These are phyloP conservation scores for Lactifluus rugatus DNA, from an alignment of 768 basidiomycete genomes.

Conservation along the genomic window DNA sequence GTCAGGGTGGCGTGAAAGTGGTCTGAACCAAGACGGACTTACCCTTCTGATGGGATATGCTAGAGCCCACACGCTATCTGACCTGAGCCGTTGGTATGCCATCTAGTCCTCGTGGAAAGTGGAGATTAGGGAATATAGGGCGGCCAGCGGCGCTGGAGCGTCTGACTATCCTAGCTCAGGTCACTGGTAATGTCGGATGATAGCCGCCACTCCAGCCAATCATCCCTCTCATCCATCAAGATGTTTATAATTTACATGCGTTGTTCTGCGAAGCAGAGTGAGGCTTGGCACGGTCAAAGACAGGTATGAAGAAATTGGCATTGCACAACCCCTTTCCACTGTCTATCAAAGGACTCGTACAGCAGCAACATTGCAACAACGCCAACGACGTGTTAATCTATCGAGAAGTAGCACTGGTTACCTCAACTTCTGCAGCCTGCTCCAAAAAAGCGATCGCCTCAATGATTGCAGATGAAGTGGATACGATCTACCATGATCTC, in stretches of 20 bases:
- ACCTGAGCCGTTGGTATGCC: neutral
- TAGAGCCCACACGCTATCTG: too few relatives aligned
- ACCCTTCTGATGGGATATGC: too few relatives aligned
- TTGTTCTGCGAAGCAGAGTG: neutral
- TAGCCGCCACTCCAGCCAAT: neutral
- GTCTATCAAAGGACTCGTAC: neutral
- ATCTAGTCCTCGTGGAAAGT: neutral
- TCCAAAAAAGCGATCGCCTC: slow-evolving; percentile 14
- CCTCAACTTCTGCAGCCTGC: neutral
- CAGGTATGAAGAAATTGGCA: neutral
- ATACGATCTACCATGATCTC: slow-evolving; percentile 1
- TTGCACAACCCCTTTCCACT: neutral
- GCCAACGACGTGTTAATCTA: neutral
- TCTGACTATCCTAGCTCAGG: neutral
- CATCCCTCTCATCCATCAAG: neutral
- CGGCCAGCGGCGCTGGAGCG: neutral
- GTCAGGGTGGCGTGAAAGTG: neutral
- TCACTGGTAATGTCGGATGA: neutral
- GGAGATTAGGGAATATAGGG: neutral
- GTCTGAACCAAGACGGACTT: too few relatives aligned
- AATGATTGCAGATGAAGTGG: slow-evolving; percentile 5
- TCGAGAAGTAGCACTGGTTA: neutral
- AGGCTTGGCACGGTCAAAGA: neutral
- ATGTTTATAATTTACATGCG: neutral
- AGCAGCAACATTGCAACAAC: neutral